Base-by-base conservation (phyloP, 2,329 filamentous ascomycete genomes). In the Bipolaris victoriae region DNA sequence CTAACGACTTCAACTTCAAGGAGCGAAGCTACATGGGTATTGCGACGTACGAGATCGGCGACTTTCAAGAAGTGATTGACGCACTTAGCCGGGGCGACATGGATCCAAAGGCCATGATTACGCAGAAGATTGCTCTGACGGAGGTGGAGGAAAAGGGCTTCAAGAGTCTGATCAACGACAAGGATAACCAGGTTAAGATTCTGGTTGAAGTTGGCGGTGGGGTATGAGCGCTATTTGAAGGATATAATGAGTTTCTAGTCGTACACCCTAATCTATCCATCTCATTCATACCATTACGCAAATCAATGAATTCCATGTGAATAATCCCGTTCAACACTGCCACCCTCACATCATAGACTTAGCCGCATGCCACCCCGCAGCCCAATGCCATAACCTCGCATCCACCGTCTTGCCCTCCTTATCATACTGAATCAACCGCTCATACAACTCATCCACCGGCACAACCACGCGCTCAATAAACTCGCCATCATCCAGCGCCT, bases 331-430 rank as follows among this genome's bases (percentile, higher is more conserved):
- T 10, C 9, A 7, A 29, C 3, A 6, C 7, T 29, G 5, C 35
- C 35, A 18, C 26, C 7, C 49, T 59, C 41, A 60, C 41, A 60
- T 29, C 71, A 75, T 69, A 16, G 69, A 73, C 68, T 66, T 76
- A 35, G 75, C 74, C 66, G 83, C 84, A 55, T 84, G 76, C 72
- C 86, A 80, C 5, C 84, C 85, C 3, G 83, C 81, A 15, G 85
- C 84, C 77, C 84, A 87, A 71, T 87, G 84, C 67, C 84, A 86
- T 56, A 87, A 71, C 78, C 84, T 86, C 11, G 84, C 84, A 56
- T 84, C 82, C 9, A 87, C 82, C 60, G 77, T 81, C 67, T 83
- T 81, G 10, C 84, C 80, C 70, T 79, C 76, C 60, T 78, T 70
- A 18, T 73, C 73, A 51, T 77, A 81, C 74, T 76, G 70, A 49